These are phyloP conservation scores for Monosporascus sp. DNA, from an alignment of 2,329 filamentous ascomycete genomes.

Conservation along the genomic window DNA sequence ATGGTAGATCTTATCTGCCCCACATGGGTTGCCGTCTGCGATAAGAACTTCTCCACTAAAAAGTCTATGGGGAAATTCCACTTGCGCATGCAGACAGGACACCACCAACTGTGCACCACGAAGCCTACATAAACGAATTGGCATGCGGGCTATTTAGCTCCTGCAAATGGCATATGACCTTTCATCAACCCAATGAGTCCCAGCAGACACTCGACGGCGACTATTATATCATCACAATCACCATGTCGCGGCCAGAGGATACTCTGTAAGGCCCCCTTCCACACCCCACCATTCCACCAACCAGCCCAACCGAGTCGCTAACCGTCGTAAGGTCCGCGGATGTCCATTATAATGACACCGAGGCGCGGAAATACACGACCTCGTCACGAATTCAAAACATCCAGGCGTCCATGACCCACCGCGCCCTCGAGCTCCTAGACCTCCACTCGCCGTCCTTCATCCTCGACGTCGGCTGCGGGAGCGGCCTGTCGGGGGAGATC, in stretches of 20 bases:
- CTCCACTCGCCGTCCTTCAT: constrained; percentile 76
- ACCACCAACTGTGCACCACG: no score
- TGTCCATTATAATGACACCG: constrained; percentile 93
- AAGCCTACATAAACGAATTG: no score
- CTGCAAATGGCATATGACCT: no score
- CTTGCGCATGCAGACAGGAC: background rate
- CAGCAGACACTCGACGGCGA: background rate
- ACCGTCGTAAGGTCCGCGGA: constrained; percentile 68
- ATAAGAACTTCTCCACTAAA: constrained; percentile 1
- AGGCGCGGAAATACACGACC: constrained; percentile 96
- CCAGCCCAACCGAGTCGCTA: constrained; percentile 8
- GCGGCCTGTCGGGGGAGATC: constrained; percentile 90
- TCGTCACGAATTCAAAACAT: constrained; percentile 93
- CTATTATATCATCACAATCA: background rate
- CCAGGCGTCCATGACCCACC: constrained; percentile 88
- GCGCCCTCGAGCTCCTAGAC: constrained; percentile 85
- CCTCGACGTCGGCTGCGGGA: constrained; percentile 95
- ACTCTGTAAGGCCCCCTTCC: constrained; percentile 58
- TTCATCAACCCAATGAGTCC: background rate
- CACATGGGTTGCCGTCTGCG: background rate
- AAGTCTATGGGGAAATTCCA: constrained; percentile 1
- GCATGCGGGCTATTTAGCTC: no score
- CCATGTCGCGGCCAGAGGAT: constrained; percentile 97
- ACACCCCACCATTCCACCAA: constrained; percentile 4
- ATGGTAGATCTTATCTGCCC: no score